A percentile compares a stretch with the other conserved stretches of the same genome.
Conservation (phyloP, 495 filamentous ascomycete species). For the Podospora didyma region DNA sequence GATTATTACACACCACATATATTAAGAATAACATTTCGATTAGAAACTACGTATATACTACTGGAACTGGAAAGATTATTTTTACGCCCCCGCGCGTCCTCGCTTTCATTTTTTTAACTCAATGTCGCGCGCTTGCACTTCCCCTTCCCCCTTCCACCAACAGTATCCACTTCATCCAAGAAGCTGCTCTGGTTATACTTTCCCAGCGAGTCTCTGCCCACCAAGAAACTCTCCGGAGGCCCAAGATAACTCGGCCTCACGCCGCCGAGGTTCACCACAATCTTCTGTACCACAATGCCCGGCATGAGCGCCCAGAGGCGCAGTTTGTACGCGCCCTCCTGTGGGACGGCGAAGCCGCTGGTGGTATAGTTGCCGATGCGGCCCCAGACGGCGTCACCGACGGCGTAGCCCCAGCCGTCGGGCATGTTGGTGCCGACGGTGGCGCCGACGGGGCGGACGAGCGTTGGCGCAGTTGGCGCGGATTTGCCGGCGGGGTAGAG, state of each 20-base stretch:
- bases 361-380: conserved; percentile 44
- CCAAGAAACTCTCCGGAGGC: conserved; percentile 61
- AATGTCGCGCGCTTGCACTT: not conserved
- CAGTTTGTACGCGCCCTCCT: conserved; percentile 52
- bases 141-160: conserved; percentile 10
- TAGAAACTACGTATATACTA: too few relatives aligned
- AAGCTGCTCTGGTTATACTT: conserved; percentile 40
- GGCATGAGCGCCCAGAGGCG: conserved; percentile 61
- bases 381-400: conserved; percentile 58
- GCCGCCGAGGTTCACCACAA: conserved; percentile 65
- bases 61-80: too few relatives aligned
- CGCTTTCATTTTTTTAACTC: not conserved
- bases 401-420: conserved; percentile 52
- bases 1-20: too few relatives aligned
- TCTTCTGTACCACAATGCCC: conserved; percentile 65
- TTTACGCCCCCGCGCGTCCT: too few relatives aligned
- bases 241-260: conserved; percentile 62
- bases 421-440: conserved; percentile 47
- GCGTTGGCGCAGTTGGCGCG: conserved; percentile 33
- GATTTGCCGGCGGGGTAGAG: conserved; percentile 38
- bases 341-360: conserved; percentile 44
- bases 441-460: conserved; percentile 49
- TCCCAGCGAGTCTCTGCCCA: conserved; percentile 41
- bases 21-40: too few relatives aligned
- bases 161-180: conserved; percentile 21